Base-by-base conservation (phyloP, 768 basidiomycete genomes). In the Punctularia strigosozonata region DNA sequence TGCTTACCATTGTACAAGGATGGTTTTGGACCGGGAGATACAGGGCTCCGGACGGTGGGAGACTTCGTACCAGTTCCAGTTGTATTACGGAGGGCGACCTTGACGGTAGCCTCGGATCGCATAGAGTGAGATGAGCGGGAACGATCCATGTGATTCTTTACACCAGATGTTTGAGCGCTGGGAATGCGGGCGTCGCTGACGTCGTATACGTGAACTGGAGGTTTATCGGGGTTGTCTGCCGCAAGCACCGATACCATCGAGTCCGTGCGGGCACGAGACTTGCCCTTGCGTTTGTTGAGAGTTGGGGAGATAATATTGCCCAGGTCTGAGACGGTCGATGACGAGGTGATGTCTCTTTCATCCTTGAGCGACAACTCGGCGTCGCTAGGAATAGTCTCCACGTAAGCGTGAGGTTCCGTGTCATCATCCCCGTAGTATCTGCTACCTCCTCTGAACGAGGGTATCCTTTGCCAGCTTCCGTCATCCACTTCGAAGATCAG, bases 401-500 rank as follows among this genome's bases (percentile, higher is more conserved):
- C 73, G 50, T 71, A 81, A 3, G 75, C 80, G 57, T 80, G 79
- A 3, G 75, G 69, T 37, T 62, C 67, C 18, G 64, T 60, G 34
- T 54, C 47, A 26, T 55, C 53, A 4, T 56, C 53, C 26, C 43
- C 45, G 22, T 53, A n/a, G n/a, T n/a, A n/a, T n/a, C n/a, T n/a
- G 19, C 10, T 10, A 10, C 18, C 53, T 22, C 62, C 61, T 12
- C 71, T 44, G 40, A 44, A 21, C 24, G 18, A 14, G 20, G 68
- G 69, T 22, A 81, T 61, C 33, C 61, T 62, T 50, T 81, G 75
- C 83, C 82, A 84, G 30, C 75, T 78, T 30, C 75, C 57, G 18
- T 48, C 71, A 18, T 76, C 74, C 34, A 62, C 52, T 19, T 68
- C 69, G 28, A 68, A 62, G 33, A 65, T 58, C 24, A 67, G 53